Conservation (phyloP, 1,284 basidiomycete species). For the Leccinum pallidistipes region DNA sequence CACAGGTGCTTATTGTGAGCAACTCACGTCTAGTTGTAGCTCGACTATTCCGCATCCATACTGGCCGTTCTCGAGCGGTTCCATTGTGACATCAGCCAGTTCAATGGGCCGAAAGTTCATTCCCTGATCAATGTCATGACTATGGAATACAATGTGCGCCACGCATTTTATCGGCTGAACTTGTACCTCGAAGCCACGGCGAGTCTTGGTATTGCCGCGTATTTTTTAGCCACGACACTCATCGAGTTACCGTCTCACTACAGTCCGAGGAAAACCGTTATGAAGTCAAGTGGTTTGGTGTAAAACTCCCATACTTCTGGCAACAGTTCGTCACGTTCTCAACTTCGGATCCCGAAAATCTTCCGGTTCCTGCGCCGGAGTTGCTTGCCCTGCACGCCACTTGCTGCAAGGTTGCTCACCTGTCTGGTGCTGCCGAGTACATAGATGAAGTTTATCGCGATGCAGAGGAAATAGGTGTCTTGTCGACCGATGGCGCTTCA, state of each 20-base stretch:
- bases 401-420: not conserved
- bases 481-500: not conserved
- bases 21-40: not conserved
- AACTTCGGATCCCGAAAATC: not conserved
- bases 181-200: not conserved
- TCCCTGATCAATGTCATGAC: not conserved
- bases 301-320: no score
- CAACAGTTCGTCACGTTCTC: not conserved
- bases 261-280: not conserved
- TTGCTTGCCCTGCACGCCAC: not conserved
- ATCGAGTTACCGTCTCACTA: not conserved
- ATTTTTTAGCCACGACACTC: not conserved
- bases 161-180: not conserved
- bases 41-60: not conserved
- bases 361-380: not conserved
- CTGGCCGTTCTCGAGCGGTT: not conserved
- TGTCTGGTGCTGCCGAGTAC: not conserved
- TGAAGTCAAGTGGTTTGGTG: not conserved
- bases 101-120: not conserved
- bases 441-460: not conserved
- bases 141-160: not conserved
- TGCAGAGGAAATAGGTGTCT: not conserved
- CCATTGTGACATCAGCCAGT: not conserved
- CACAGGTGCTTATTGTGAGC: no score
- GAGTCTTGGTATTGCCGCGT: not conserved